These are phyloP conservation scores for Pisolithus marmoratus DNA, from an alignment of 768 basidiomycete genomes.

Conservation along the genomic window DNA sequence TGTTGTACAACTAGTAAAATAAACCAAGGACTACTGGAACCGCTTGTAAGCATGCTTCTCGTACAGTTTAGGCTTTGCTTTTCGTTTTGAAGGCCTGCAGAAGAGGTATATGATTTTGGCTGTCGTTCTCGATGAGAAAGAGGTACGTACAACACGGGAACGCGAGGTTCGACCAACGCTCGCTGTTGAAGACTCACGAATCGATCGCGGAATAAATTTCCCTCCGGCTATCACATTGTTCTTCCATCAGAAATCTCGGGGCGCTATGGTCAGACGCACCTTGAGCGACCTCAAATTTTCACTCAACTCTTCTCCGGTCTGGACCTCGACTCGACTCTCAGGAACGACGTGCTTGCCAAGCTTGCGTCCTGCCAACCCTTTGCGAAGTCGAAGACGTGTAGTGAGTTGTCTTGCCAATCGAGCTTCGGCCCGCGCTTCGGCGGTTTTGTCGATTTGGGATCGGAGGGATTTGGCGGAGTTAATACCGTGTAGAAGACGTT, in stretches of 20 bases:
- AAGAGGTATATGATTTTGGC: no score
- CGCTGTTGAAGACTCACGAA: constrained; percentile 85
- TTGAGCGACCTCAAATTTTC: constrained; percentile 81
- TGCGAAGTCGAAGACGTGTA: constrained; percentile 45
- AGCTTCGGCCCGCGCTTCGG: constrained; percentile 34
- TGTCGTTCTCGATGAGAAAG: neutral
- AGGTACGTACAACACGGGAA: constrained; percentile 56
- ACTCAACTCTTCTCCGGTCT: constrained; percentile 84
- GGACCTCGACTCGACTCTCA: constrained; percentile 68
- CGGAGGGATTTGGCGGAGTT: constrained; percentile 50
- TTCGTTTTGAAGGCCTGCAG: constrained; percentile 26
- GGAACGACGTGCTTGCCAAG: constrained; percentile 79
- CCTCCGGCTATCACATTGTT: constrained; percentile 62
- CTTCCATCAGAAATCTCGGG: no score
- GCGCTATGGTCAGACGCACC: constrained; percentile 37
- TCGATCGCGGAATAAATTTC: constrained; percentile 87
- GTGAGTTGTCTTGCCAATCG: constrained; percentile 35
- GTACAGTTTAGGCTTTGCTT: constrained; percentile 52
- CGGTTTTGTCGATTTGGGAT: constrained; percentile 31
- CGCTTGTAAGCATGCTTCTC: constrained; percentile 79
- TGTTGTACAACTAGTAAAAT: no score
- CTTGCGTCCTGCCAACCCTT: constrained; percentile 66
- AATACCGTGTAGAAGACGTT: constrained; percentile 57
- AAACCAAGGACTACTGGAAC: constrained; percentile 38
- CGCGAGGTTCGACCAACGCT: constrained; percentile 80